Conservation (phyloP, 495 filamentous ascomycete species). For the Aspergillus panamensis region DNA sequence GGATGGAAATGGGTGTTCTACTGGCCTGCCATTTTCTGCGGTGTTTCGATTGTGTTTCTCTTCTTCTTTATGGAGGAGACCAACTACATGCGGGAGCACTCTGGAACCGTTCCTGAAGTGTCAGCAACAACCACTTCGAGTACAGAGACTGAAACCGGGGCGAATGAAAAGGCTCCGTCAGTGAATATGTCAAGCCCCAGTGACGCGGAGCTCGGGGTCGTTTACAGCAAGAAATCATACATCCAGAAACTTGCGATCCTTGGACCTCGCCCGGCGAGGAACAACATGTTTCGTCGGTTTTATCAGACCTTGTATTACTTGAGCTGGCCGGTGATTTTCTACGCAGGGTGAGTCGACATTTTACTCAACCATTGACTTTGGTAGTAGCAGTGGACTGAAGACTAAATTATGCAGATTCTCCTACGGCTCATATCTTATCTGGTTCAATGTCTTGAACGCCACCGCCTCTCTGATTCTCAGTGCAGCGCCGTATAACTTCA, state of each 20-base stretch:
- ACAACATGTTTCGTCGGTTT: conserved; percentile 46
- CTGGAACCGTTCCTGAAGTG: conserved; percentile 14
- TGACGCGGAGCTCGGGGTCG: conserved; percentile 21
- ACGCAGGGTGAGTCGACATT: conserved; percentile 45
- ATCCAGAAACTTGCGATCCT: conserved; percentile 52
- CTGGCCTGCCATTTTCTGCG: conserved; percentile 61
- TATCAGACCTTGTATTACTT: conserved; percentile 41
- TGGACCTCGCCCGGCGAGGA: conserved; percentile 44
- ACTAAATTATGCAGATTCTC: conserved; percentile 41
- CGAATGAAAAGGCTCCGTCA: conserved; percentile 25
- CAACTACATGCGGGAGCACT: conserved; percentile 49
- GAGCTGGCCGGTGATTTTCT: conserved; percentile 63
- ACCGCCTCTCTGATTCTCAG: conserved; percentile 60
- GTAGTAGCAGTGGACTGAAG: conserved; percentile 9
- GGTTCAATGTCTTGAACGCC: conserved; percentile 66
- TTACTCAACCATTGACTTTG: background rate
- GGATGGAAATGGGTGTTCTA: conserved; percentile 64
- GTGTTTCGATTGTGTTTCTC: conserved; percentile 51
- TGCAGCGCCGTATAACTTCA: conserved; percentile 53
- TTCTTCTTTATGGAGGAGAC: conserved; percentile 72
- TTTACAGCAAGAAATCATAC: conserved; percentile 44
- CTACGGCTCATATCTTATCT: conserved; percentile 60
- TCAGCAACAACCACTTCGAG: conserved; percentile 12
- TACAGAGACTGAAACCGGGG: conserved; percentile 15
- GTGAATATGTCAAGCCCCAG: too few relatives aligned